Conservation (phyloP, 345 rosid species). For the Lagerstroemia speciosa region DNA sequence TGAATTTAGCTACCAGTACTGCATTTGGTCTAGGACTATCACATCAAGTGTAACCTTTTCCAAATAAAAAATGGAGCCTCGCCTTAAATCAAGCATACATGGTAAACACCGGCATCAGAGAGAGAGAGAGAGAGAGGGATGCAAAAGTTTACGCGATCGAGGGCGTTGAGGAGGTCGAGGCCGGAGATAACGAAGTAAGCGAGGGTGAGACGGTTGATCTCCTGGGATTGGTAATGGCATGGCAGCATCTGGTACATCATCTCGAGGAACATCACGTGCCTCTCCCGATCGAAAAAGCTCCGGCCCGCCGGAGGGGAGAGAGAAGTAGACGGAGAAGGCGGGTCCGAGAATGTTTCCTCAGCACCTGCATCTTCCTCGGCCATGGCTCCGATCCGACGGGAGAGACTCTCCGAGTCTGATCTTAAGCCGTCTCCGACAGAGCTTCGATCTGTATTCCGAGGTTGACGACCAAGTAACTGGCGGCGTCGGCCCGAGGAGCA, state of each 20-base stretch:
- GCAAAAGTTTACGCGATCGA: slow-evolving; percentile 36
- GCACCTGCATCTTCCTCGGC: slow-evolving; percentile 19
- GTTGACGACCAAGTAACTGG: slow-evolving; percentile 5
- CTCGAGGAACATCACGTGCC: slow-evolving; percentile 50
- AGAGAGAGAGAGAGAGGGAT: neutral
- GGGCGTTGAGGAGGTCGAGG: slow-evolving; percentile 62
- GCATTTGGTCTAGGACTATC: too few relatives aligned
- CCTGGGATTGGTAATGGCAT: slow-evolving; percentile 60
- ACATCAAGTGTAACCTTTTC: too few relatives aligned
- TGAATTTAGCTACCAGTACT: too few relatives aligned
- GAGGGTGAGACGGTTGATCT: slow-evolving; percentile 83
- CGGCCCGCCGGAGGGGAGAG: slow-evolving; percentile 13
- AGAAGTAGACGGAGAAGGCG: slow-evolving; percentile 18
- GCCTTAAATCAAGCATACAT: too few relatives aligned
- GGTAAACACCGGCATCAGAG: too few relatives aligned
- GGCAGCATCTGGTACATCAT: slow-evolving; percentile 83
- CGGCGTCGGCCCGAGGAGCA: neutral
- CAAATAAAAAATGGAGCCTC: too few relatives aligned
- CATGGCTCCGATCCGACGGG: neutral
- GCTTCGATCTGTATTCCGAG: too few relatives aligned
- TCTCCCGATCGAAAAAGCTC: slow-evolving; percentile 38
- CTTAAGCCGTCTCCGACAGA: neutral
- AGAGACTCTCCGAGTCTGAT: neutral
- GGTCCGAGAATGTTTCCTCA: slow-evolving; percentile 16
- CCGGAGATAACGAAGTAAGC: slow-evolving; percentile 78